Evolutionary conservation across 768 basidiomycete genomes (phyloP).

Genomic region (Leccinellum rugosiceps): DNA sequence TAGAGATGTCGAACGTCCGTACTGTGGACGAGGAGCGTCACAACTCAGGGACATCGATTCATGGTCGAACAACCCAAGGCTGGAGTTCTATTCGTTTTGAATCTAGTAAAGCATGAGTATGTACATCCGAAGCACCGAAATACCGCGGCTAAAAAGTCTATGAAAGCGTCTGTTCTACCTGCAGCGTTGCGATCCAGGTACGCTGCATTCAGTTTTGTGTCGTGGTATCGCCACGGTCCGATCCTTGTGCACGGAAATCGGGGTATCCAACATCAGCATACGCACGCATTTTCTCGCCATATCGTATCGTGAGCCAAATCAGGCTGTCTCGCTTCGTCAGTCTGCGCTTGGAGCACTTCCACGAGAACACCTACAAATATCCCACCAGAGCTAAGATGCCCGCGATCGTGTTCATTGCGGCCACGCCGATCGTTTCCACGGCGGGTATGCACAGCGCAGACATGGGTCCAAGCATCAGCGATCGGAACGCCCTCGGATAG

Average conservation of each 20-base stretch:
- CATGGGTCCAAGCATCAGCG: constrained; percentile 14
- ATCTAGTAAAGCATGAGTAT: neutral
- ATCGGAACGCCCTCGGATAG: constrained; percentile 18
- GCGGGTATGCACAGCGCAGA: constrained; percentile 33
- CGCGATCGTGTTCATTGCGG: constrained; percentile 43
- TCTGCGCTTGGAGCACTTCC: neutral
- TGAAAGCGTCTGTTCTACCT: neutral
- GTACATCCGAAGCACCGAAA: neutral
- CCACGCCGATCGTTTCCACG: constrained; percentile 51
- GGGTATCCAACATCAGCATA: constrained; percentile 58
- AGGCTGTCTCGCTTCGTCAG: constrained; percentile 35
- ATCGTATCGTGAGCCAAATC: constrained; percentile 50
- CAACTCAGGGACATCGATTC: neutral
- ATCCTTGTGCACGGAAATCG: constrained; percentile 1
- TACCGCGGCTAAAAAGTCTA: neutral
- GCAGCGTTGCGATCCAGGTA: neutral
- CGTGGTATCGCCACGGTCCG: neutral
- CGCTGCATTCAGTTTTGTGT: neutral
- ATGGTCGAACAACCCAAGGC: neutral
- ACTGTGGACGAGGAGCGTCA: neutral
- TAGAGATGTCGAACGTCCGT: neutral
- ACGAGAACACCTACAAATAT: constrained; percentile 43
- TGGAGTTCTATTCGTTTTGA: neutral
- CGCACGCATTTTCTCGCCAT: constrained; percentile 55
- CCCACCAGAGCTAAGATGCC: constrained; percentile 49